Percentiles rank a stretch among this genome's conserved stretches.
Evolutionary conservation across 1,284 basidiomycete genomes (phyloP).

Genomic region (Leccinum griseonigrum): DNA sequence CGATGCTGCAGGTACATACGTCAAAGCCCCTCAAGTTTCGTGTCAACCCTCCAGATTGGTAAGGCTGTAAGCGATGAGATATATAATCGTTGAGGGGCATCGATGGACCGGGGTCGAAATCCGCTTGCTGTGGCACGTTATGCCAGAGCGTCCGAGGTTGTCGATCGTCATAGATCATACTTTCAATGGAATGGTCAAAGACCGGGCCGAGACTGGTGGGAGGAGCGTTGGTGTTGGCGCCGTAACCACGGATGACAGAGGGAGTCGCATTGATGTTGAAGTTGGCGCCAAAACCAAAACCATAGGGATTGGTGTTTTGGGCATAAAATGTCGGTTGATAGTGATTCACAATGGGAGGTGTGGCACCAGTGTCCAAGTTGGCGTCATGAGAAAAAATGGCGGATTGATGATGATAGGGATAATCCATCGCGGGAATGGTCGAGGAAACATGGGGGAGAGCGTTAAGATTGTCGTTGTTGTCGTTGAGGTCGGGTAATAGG

Average conservation of each 20-base stretch:
- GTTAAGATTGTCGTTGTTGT: not conserved
- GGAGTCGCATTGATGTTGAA: not conserved
- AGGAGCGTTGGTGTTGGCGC: not conserved
- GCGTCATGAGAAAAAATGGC: not conserved
- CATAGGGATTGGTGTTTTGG: not conserved
- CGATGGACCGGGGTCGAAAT: not conserved
- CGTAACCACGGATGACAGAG: not conserved
- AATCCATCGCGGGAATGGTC: too few species aligned
- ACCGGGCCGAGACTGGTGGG: not conserved
- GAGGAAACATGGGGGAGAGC: not conserved
- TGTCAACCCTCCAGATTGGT: not conserved
- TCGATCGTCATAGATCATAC: not conserved
- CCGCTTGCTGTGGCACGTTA: not conserved
- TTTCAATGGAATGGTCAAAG: not conserved
- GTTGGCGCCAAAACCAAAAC: not conserved
- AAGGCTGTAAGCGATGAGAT: not conserved
- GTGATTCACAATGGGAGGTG: not conserved
- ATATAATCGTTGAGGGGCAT: not conserved
- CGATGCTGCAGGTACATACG: too few species aligned
- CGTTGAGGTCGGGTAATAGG: not conserved
- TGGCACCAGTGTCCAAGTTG: not conserved
- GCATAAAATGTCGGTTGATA: not conserved
- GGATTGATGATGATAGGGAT: not conserved
- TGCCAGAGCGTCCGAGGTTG: not conserved
- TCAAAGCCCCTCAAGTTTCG: not conserved